Percentiles rank a stretch among this genome's conserved stretches.
Evolutionary conservation across 2,329 filamentous ascomycete species (phyloP).

Genomic region (Lasiodiplodia sp.): DNA sequence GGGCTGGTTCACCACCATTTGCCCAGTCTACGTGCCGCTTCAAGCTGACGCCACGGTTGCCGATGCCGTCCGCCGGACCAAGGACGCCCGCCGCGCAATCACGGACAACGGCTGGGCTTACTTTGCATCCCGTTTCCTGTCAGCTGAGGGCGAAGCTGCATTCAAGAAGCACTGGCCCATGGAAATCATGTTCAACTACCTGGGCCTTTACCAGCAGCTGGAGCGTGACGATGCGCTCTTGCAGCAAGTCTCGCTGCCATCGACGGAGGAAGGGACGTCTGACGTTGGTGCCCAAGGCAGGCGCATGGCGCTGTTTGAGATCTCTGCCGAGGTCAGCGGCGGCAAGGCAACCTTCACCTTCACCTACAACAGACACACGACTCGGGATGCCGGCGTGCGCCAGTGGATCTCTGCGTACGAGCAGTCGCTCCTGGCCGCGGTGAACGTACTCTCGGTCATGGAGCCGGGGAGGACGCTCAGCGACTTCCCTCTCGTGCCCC

Average conservation of each 20-base stretch:
- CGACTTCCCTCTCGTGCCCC: slow-evolving; percentile 13
- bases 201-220: slow-evolving; percentile 60
- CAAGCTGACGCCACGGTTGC: background rate
- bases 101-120: slow-evolving; percentile 17
- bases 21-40: slow-evolving; percentile 10
- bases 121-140: slow-evolving; percentile 10
- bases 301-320: slow-evolving; percentile 60
- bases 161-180: slow-evolving; percentile 40
- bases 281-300: slow-evolving; percentile 37
- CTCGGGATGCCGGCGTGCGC: slow-evolving; percentile 53
- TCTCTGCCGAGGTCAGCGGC: slow-evolving; percentile 58
- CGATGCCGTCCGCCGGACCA: slow-evolving; percentile 2
- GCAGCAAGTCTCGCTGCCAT: slow-evolving; percentile 4
- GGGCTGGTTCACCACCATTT: slow-evolving; percentile 35
- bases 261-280: background rate
- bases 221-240: slow-evolving; percentile 41
- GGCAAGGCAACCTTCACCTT: slow-evolving; percentile 58
- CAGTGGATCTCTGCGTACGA: slow-evolving; percentile 53
- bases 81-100: slow-evolving; percentile 2
- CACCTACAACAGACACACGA: slow-evolving; percentile 59
- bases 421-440: slow-evolving; percentile 42
- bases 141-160: background rate
- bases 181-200: slow-evolving; percentile 66
- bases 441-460: slow-evolving; percentile 32
- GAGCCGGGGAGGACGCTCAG: slow-evolving; percentile 8